phyloP scores from a whole-genome alignment of 345 rosid genomes.

The Isatis tinctoria region DNA sequence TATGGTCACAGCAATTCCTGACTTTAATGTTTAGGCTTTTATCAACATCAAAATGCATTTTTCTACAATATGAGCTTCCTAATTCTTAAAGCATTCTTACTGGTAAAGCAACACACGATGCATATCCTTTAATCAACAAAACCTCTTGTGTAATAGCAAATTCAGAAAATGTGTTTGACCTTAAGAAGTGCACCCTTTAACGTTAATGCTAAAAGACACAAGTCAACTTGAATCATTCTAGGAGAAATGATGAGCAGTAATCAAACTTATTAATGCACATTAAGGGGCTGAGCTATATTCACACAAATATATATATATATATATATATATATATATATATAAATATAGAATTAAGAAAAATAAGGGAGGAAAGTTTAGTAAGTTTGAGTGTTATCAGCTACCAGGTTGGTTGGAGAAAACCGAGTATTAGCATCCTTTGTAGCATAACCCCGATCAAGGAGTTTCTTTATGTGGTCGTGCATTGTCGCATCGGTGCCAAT shows the following conservation, averaged over 20 bases:
- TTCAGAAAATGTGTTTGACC: neutral
- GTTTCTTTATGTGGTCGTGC: conserved; percentile 98
- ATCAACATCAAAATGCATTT: neutral
- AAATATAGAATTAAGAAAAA: too few species aligned
- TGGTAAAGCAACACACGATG: neutral
- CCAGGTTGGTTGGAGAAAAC: conserved; percentile 90
- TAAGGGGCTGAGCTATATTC: neutral
- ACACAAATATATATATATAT: conserved; percentile 1
- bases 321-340: conserved; percentile 1
- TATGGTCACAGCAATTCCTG: neutral
- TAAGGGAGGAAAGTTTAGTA: too few species aligned
- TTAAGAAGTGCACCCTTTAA: neutral
- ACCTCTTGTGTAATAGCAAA: neutral
- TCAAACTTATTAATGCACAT: neutral
- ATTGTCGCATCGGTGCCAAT: conserved; percentile 99
- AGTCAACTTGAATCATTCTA: neutral
- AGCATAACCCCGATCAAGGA: conserved; percentile 91
- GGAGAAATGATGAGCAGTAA: neutral
- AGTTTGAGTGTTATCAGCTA: conserved; percentile 29
- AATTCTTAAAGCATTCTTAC: neutral
- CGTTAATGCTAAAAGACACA: neutral
- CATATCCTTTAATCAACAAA: neutral
- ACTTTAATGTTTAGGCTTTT: neutral
- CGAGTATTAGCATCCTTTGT: conserved; percentile 84
- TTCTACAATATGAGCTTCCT: neutral